Conservation (phyloP, 73 alveolate genomes). For the Paramecium primaurelia region DNA sequence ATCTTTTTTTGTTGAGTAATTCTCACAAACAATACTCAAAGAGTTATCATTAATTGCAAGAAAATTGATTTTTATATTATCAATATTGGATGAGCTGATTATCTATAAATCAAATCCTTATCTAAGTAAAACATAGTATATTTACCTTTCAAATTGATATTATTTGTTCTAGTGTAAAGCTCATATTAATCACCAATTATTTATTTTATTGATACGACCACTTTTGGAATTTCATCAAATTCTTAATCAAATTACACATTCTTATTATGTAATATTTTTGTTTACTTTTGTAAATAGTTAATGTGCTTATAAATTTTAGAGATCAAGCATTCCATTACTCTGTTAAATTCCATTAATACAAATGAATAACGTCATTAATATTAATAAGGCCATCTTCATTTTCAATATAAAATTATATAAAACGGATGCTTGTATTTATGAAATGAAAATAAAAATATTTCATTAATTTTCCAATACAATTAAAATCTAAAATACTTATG, state of each 20-base stretch:
- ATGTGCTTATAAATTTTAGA: neutral
- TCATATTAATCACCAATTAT: neutral
- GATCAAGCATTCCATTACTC: neutral
- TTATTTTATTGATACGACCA: neutral
- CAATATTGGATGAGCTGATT: neutral
- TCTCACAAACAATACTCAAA: neutral
- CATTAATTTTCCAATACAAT: too few relatives aligned
- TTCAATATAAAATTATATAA: neutral
- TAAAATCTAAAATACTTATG: too few relatives aligned
- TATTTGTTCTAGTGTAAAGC: neutral
- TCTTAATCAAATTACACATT: slow-evolving; percentile 1
- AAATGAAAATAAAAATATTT: neutral
- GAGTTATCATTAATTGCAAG: neutral
- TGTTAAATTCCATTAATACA: neutral
- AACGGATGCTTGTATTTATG: neutral
- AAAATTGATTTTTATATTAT: neutral
- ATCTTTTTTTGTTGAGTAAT: neutral
- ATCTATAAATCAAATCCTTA: neutral
- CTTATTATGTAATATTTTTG: neutral
- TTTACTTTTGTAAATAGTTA: neutral
- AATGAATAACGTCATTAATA: neutral
- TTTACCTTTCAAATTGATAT: neutral
- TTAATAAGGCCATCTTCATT: neutral
- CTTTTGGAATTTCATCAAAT: neutral
- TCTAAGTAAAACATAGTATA: neutral